Percentiles rank a stretch among this genome's conserved stretches.
Conservation (phyloP, 2,329 filamentous ascomycete species). For the Arthrobotrys megalospora region DNA sequence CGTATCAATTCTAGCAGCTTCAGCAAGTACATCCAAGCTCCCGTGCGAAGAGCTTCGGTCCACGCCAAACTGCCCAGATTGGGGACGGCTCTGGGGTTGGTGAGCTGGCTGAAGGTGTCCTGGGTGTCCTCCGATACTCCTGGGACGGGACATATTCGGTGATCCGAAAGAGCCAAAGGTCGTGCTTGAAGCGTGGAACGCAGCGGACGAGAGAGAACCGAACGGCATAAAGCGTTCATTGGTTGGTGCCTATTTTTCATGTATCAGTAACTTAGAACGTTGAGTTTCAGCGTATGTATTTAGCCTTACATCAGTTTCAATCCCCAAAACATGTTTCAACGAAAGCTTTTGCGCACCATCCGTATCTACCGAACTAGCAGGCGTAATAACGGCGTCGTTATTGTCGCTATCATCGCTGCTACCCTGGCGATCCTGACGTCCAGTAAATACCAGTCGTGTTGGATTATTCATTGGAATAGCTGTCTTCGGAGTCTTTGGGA, state of each 20-base stretch:
- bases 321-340: constrained; percentile 56
- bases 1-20: constrained; percentile 59
- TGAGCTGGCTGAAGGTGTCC: constrained; percentile 23
- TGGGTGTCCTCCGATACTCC: constrained; percentile 48
- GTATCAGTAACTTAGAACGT: constrained; percentile 20
- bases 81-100: constrained; percentile 25
- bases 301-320: constrained; percentile 57
- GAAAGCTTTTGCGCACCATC: constrained; percentile 58
- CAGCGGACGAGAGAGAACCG: constrained; percentile 55
- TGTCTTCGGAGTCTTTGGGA: constrained; percentile 55
- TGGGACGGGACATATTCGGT: constrained; percentile 47
- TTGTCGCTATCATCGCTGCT: constrained; percentile 61
- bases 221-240: constrained; percentile 59
- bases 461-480: constrained; percentile 47
- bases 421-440: constrained; percentile 50
- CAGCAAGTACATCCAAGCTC: constrained; percentile 56
- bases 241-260: constrained; percentile 40
- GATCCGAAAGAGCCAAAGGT: constrained; percentile 44
- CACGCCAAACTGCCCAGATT: constrained; percentile 41
- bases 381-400: constrained; percentile 54
- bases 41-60: constrained; percentile 54
- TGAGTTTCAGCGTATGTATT: background rate
- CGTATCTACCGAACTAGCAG: constrained; percentile 58
- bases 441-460: constrained; percentile 52
- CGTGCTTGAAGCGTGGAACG: constrained; percentile 55